A percentile compares a stretch with the other conserved stretches of the same genome.
phyloP scores from a whole-genome alignment of 1,284 basidiomycete species.

The Rhodotorula glutinis region DNA sequence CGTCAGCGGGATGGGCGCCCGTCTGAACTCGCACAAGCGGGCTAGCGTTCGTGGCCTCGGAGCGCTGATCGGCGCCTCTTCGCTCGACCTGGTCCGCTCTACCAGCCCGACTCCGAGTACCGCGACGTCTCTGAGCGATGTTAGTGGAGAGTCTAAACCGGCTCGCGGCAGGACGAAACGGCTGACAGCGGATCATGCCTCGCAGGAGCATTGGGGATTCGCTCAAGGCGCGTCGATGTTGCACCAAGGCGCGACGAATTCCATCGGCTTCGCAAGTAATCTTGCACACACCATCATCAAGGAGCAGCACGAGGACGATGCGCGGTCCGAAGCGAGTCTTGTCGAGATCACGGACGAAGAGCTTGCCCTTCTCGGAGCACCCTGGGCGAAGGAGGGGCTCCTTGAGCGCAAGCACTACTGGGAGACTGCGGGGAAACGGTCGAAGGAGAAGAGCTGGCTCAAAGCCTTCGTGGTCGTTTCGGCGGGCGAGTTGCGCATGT shows the following conservation, averaged over 20 bases:
- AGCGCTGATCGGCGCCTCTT: conserved; percentile 38
- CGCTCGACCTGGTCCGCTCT: conserved; percentile 34
- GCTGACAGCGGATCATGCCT: background rate
- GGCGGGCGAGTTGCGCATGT: conserved; percentile 90
- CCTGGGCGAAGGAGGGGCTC: conserved; percentile 98
- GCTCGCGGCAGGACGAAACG: no score
- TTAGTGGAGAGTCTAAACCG: no score
- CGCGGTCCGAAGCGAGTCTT: conserved; percentile 54
- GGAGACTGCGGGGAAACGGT: conserved; percentile 68
- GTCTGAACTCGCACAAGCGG: conserved; percentile 36
- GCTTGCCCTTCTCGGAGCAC: conserved; percentile 85
- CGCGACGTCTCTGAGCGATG: conserved; percentile 77
- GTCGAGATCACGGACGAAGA: conserved; percentile 81
- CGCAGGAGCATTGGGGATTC: conserved; percentile 31
- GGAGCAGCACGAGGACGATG: conserved; percentile 73
- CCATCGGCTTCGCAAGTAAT: conserved; percentile 82
- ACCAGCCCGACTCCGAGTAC: conserved; percentile 80
- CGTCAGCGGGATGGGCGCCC: background rate
- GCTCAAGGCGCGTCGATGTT: conserved; percentile 28
- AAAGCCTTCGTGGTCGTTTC: conserved; percentile 94
- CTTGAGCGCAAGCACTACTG: conserved; percentile 90
- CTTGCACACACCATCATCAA: conserved; percentile 93
- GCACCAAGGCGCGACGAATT: conserved; percentile 24
- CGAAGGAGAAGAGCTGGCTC: conserved; percentile 50
- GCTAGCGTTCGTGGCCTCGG: conserved; percentile 43